phyloP scores from a whole-genome alignment of 441 rosid genomes.

The Eutrema salsugineum region DNA sequence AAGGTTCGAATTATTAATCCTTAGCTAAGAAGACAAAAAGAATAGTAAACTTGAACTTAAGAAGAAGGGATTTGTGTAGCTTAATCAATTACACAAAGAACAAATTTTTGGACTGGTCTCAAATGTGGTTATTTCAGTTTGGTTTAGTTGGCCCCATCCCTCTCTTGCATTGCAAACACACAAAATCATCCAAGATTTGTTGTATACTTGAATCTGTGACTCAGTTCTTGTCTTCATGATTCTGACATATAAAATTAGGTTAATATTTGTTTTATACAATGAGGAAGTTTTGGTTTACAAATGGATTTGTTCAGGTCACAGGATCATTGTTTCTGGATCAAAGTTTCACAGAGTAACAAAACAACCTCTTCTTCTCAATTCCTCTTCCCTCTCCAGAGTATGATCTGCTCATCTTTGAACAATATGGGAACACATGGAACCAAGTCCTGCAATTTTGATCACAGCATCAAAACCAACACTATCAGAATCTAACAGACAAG shows the following conservation, averaged over 20 bases:
- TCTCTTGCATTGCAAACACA: not conserved
- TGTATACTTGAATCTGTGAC: not conserved
- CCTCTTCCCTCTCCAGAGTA: slow-evolving; percentile 70
- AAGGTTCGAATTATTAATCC: not conserved
- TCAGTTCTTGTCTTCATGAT: not conserved
- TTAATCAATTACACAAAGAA: not conserved
- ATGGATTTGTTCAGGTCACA: slow-evolving; percentile 1
- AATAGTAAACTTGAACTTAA: not conserved
- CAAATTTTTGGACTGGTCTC: not conserved
- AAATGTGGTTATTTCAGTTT: not conserved
- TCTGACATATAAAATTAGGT: not conserved
- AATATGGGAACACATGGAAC: slow-evolving; percentile 80
- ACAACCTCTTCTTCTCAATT: not conserved
- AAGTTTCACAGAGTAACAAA: not conserved
- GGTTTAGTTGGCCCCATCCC: not conserved
- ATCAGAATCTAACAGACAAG: not conserved
- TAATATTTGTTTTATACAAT: not conserved
- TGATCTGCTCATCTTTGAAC: slow-evolving; percentile 78
- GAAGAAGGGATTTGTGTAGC: not conserved
- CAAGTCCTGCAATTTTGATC: slow-evolving; percentile 56
- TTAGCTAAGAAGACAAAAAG: not conserved
- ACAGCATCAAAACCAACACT: not conserved
- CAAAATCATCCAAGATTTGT: not conserved
- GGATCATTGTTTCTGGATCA: not conserved
- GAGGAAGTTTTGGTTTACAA: not conserved